phyloP scores from a whole-genome alignment of 257 asterid species.

The Asclepias syriaca region DNA sequence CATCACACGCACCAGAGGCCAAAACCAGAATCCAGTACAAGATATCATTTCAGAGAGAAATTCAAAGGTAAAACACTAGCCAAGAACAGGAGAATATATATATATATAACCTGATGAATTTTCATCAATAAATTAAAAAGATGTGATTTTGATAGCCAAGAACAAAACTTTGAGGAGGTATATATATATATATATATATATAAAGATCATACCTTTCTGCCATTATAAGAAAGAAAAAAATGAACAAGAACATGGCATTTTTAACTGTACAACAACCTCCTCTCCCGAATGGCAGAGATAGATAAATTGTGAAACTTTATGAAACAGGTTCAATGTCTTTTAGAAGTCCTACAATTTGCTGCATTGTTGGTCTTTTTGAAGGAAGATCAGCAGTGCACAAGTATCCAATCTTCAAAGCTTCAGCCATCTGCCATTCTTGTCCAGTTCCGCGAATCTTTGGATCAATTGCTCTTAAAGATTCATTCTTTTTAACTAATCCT shows the following conservation, averaged over 20 bases:
- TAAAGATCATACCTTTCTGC: conserved; percentile 21
- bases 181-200: conserved; percentile 10
- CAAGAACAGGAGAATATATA: background rate
- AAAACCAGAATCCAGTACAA: background rate
- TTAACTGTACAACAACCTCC: conserved; percentile 30
- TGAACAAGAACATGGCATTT: conserved; percentile 9
- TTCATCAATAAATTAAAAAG: no score
- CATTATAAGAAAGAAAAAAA: background rate
- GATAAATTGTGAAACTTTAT: background rate
- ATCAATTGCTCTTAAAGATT: conserved; percentile 47
- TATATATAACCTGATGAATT: background rate
- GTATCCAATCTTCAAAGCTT: conserved; percentile 81
- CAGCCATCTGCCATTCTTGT: conserved; percentile 49
- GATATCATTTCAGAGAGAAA: background rate
- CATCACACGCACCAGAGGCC: conserved; percentile 4
- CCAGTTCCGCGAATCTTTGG: conserved; percentile 68
- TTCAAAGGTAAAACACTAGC: background rate
- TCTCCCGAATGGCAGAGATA: conserved; percentile 25
- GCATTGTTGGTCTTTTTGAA: conserved; percentile 77
- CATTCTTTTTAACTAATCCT: conserved; percentile 53
- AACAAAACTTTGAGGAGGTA: conserved; percentile 8
- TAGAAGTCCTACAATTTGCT: conserved; percentile 83
- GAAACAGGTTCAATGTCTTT: conserved; percentile 67
- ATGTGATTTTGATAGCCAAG: conserved; percentile 5
- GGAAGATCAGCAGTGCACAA: conserved; percentile 82